Evolutionary conservation across 1,139 yeast species (phyloP).

Genomic region (Yamadazyma triangularis): DNA sequence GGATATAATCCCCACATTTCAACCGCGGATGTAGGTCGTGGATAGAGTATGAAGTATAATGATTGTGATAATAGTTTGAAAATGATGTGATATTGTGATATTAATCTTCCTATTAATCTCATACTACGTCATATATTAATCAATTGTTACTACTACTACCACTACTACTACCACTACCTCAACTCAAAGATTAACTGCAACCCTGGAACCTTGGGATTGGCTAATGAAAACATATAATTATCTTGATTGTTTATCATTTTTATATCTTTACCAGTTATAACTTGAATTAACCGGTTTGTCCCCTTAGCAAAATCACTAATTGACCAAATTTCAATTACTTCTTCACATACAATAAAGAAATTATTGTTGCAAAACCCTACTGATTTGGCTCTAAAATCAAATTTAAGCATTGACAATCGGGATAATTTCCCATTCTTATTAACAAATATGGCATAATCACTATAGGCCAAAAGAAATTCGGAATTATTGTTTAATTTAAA

Average conservation of each 20-base stretch:
- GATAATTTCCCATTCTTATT: slow-evolving; percentile 64
- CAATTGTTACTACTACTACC: too few species aligned
- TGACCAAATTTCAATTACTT: slow-evolving; percentile 66
- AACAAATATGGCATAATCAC: slow-evolving; percentile 66
- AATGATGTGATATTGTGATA: too few species aligned
- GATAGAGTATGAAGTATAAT: too few species aligned
- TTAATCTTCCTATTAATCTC: too few species aligned
- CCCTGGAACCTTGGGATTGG: slow-evolving; percentile 66
- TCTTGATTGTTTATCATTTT: slow-evolving; percentile 40
- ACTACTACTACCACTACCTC: too few species aligned
- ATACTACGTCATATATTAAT: too few species aligned
- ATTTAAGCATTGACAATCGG: slow-evolving; percentile 52
- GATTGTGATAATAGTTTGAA: too few species aligned
- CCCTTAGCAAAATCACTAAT: slow-evolving; percentile 50
- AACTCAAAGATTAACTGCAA: slow-evolving; percentile 50
- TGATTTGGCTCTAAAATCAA: slow-evolving; percentile 57
- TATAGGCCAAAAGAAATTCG: slow-evolving; percentile 63
- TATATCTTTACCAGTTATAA: slow-evolving; percentile 67
- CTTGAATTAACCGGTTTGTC: slow-evolving; percentile 59
- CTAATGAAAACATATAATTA: slow-evolving; percentile 50
- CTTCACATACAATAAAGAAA: slow-evolving; percentile 61
- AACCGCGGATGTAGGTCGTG: too few species aligned
- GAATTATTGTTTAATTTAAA: slow-evolving; percentile 51
- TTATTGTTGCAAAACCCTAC: slow-evolving; percentile 57
- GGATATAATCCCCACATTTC: slow-evolving; percentile 1